Base-by-base conservation (phyloP, 352 stramenopile genomes). In the Phytophthora brassicae region DNA sequence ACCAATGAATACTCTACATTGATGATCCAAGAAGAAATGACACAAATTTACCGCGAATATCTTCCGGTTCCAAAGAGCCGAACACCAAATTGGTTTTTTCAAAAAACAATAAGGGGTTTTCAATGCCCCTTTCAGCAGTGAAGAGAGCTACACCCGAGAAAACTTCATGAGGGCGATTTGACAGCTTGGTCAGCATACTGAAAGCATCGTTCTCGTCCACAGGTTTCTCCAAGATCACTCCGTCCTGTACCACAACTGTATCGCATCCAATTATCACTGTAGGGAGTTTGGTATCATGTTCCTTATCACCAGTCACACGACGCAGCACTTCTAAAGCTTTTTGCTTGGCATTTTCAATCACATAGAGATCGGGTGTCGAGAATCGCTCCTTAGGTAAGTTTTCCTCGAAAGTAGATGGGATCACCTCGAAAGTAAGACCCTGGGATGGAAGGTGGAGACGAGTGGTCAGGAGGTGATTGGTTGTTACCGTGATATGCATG, bases 171-270 rank as follows among this genome's bases (percentile, higher is more conserved):
- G 76, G 76, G 12, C 71, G 69, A 31, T 65, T 72, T 9, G 89
- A 95, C 26, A 97, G 70, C 29, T 72, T 75, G 13, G 49, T 75
- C 7, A 97, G 74, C 79, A 93, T 97, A 20, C 64, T 52, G 33
- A 92, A 88, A 11, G 91, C 91, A 35, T 96, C 76, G 11, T 90
- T 53, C 38, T 93, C 76, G 49, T 95, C 86, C 41, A 72, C 66
- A 16, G 91, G 90, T 68, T 97, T 97, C 56, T 97, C 91, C 16
- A 97, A 70, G 48, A 97, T 97, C 36, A 72, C 67, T 36, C 84
- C 89, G 17, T 94, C 73, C 35, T 87, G 64, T 52, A 96, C 89
- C 13, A 97, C 91, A 23, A 96, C 85, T 1, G 89, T 96, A 62
- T 96, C 89, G 60, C 89, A 96, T 41, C 86, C 89, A 38, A 96